phyloP scores from a whole-genome alignment of 345 rosid species.

The Abelmoschus esculentus region DNA sequence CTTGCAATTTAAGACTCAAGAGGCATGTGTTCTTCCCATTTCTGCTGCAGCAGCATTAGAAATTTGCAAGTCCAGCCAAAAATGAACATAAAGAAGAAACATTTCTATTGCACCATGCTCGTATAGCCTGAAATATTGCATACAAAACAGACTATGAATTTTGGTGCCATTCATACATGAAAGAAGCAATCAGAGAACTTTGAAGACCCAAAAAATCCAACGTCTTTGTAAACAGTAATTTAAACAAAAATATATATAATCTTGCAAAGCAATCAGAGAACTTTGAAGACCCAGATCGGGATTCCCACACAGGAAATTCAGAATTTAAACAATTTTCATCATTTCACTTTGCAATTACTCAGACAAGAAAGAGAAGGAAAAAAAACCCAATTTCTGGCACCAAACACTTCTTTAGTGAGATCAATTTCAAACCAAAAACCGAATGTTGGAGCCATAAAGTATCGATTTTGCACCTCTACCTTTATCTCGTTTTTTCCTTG shows the following conservation, averaged over 20 bases:
- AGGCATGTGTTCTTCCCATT: not conserved
- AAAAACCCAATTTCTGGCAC: not conserved
- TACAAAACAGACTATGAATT: slow-evolving; percentile 11
- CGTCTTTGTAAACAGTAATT: not conserved
- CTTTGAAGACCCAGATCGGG: slow-evolving; percentile 23
- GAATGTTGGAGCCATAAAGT: not conserved
- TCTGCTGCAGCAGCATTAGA: not conserved
- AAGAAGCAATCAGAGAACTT: slow-evolving; percentile 6
- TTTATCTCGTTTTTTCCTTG: too few relatives aligned
- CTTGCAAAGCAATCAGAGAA: slow-evolving; percentile 28
- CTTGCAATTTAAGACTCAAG: not conserved
- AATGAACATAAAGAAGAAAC: not conserved
- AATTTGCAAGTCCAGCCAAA: slow-evolving; percentile 3
- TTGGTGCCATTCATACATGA: slow-evolving; percentile 7
- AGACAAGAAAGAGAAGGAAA: not conserved
- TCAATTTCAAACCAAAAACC: slow-evolving; percentile 2
- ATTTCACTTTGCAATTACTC: slow-evolving; percentile 16
- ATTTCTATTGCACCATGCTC: slow-evolving; percentile 13
- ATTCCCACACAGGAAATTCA: slow-evolving; percentile 16
- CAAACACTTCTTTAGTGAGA: not conserved
- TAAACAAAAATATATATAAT: not conserved
- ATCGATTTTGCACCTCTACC: too few relatives aligned
- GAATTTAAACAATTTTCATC: slow-evolving; percentile 9
- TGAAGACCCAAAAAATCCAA: slow-evolving; percentile 18
- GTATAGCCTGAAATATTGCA: slow-evolving; percentile 9